Evolutionary conservation across 495 filamentous ascomycete species (phyloP).

Genomic region (Xylaria scruposa): DNA sequence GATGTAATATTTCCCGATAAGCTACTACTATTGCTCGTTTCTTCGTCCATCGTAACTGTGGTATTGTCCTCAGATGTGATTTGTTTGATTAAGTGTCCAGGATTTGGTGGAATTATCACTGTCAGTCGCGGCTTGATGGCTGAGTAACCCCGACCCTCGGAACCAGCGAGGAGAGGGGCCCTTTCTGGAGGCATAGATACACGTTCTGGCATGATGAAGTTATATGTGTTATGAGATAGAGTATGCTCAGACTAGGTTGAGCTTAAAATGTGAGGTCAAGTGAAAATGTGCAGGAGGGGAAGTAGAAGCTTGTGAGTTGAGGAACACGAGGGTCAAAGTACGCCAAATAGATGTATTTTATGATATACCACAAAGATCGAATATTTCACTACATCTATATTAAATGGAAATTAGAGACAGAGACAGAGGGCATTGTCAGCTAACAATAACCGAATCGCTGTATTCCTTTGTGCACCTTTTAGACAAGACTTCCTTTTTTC

Average conservation of each 20-base stretch:
- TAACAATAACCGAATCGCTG: neutral
- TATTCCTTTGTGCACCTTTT: neutral
- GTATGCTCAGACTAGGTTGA: neutral
- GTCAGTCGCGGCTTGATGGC: conserved; percentile 21
- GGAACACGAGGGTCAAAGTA: neutral
- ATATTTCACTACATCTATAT: neutral
- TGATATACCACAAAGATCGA: neutral
- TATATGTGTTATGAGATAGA: too few species aligned
- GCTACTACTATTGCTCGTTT: neutral
- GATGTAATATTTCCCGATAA: neutral
- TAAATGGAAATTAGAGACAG: neutral
- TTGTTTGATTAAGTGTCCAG: neutral
- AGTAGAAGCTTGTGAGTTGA: neutral
- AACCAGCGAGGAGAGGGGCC: conserved; percentile 26
- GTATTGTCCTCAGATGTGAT: conserved; percentile 6
- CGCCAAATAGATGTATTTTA: neutral
- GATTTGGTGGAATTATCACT: neutral
- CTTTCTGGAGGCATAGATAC: neutral
- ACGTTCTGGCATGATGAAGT: neutral
- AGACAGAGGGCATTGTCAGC: conserved; percentile 3
- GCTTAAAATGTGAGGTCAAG: neutral
- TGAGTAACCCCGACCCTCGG: conserved; percentile 18
- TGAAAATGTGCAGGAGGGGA: neutral
- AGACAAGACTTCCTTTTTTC: neutral
- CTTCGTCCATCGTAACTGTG: conserved; percentile 23